Evolutionary conservation across 768 basidiomycete species (phyloP).

Genomic region (Coprinopsis cinerea): DNA sequence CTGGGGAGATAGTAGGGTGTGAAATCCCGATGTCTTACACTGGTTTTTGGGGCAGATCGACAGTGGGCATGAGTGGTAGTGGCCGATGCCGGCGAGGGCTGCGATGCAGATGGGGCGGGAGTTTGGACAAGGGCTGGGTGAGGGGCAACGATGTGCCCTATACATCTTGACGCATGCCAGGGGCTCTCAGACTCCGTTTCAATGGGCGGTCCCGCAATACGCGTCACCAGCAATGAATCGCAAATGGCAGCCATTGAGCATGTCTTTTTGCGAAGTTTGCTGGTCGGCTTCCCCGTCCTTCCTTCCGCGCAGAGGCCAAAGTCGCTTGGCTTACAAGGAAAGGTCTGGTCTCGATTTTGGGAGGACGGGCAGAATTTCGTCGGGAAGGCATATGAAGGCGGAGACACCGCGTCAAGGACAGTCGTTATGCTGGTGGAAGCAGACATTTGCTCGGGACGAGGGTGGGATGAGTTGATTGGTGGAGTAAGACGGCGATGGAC

Average conservation of each 20-base stretch:
- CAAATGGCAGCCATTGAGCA: not conserved
- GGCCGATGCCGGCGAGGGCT: not conserved
- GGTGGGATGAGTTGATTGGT: too few relatives aligned
- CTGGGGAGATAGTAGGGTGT: not conserved
- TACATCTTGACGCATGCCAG: slow-evolving; percentile 21
- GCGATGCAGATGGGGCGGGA: not conserved
- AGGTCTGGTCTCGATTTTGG: too few relatives aligned
- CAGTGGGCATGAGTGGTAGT: not conserved
- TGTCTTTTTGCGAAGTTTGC: too few relatives aligned
- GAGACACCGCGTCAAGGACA: too few relatives aligned
- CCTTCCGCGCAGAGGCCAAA: too few relatives aligned
- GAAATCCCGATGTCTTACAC: not conserved
- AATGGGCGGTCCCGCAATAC: slow-evolving; percentile 1
- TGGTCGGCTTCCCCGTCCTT: too few relatives aligned
- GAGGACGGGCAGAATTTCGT: too few relatives aligned
- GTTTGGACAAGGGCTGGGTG: slow-evolving; percentile 15
- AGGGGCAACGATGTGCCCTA: slow-evolving; percentile 18
- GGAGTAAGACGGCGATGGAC: too few relatives aligned
- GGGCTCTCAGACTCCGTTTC: slow-evolving; percentile 11
- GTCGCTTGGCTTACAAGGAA: too few relatives aligned
- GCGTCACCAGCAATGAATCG: not conserved
- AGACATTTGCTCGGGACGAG: too few relatives aligned
- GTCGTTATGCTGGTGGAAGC: too few relatives aligned
- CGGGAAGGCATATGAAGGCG: too few relatives aligned
- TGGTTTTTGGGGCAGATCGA: not conserved